phyloP scores from a whole-genome alignment of 352 stramenopile species.

The Phytophthora constricta region DNA sequence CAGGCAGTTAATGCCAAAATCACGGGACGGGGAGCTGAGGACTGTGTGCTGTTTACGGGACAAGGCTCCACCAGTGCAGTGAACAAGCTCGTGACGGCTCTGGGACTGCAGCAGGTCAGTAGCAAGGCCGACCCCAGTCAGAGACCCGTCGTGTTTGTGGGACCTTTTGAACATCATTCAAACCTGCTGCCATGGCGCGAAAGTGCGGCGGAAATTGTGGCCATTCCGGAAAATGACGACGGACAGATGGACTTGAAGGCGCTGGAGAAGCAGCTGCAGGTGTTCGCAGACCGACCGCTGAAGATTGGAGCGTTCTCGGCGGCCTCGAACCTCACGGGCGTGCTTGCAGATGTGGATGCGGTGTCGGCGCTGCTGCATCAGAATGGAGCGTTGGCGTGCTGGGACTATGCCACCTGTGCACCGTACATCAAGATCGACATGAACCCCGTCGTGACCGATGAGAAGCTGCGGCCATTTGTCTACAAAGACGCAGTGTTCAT shows the following conservation, averaged over 20 bases:
- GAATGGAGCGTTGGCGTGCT: conserved; percentile 93
- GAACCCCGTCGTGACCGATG: conserved; percentile 88
- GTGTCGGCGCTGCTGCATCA: conserved; percentile 93
- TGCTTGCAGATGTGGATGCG: conserved; percentile 90
- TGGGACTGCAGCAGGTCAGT: conserved; percentile 58
- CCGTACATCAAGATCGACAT: conserved; percentile 96
- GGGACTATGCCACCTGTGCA: conserved; percentile 97
- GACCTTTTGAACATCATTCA: conserved; percentile 98
- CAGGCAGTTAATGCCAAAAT: conserved; percentile 92
- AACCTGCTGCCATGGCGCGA: conserved; percentile 98
- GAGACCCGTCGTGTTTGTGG: conserved; percentile 89
- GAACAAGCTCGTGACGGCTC: conserved; percentile 75
- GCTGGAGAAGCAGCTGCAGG: conserved; percentile 55
- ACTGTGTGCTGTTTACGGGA: conserved; percentile 96
- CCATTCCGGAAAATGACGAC: conserved; percentile 60
- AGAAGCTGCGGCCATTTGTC: conserved; percentile 37
- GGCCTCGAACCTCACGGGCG: conserved; percentile 96
- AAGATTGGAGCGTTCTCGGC: conserved; percentile 94
- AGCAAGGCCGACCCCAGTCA: conserved; percentile 6
- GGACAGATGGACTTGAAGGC: conserved; percentile 63
- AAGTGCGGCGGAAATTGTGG: conserved; percentile 79
- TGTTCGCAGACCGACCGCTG: conserved; percentile 56
- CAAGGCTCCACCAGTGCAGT: conserved; percentile 87
- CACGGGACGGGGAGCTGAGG: conserved; percentile 87
- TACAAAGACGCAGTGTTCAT: conserved; percentile 97